These are phyloP conservation scores for Salix viminalis DNA, from an alignment of 345 rosid species.

Conservation along the genomic window DNA sequence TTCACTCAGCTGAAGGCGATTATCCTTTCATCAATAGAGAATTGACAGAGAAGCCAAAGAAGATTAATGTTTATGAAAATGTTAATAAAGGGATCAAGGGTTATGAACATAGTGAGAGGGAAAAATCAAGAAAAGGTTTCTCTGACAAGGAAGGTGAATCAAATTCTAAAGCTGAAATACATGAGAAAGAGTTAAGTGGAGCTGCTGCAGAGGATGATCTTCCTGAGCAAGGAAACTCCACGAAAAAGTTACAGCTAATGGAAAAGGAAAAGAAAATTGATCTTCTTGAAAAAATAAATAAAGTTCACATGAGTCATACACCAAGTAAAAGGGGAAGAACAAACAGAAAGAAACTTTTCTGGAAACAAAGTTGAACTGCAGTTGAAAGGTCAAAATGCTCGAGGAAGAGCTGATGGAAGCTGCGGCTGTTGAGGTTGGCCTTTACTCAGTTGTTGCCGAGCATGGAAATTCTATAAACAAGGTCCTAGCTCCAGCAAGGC, in stretches of 20 bases:
- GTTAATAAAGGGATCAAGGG: conserved; percentile 3
- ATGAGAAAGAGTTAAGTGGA: conserved; percentile 66
- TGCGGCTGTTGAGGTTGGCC: conserved; percentile 78
- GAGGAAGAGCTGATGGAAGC: conserved; percentile 90
- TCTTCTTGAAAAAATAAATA: conserved; percentile 14
- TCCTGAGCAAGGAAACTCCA: conserved; percentile 67
- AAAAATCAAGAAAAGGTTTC: conserved; percentile 22
- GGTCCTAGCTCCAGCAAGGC: conserved; percentile 87
- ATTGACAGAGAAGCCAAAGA: conserved; percentile 15
- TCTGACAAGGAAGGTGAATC: conserved; percentile 31
- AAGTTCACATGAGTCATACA: conserved; percentile 8
- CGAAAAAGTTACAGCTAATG: conserved; percentile 44
- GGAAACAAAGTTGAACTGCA: conserved; percentile 39
- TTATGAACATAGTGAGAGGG: conserved; percentile 9
- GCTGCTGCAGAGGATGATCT: conserved; percentile 68
- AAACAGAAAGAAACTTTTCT: conserved; percentile 22
- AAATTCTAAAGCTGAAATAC: conserved; percentile 47
- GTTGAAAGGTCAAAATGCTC: conserved; percentile 49
- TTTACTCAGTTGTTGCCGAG: conserved; percentile 85
- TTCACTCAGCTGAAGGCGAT: conserved; percentile 28
- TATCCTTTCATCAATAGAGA: conserved; percentile 21
- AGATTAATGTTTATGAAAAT: conserved; percentile 26
- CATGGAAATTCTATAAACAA: conserved; percentile 81
- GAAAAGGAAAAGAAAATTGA: conserved; percentile 26
- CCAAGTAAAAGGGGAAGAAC: conserved; percentile 11